Evolutionary conservation across 2,329 filamentous ascomycete species (phyloP), one percentile per base, ranked within the genome.

Genomic region (Cordyceps militaris): DNA sequence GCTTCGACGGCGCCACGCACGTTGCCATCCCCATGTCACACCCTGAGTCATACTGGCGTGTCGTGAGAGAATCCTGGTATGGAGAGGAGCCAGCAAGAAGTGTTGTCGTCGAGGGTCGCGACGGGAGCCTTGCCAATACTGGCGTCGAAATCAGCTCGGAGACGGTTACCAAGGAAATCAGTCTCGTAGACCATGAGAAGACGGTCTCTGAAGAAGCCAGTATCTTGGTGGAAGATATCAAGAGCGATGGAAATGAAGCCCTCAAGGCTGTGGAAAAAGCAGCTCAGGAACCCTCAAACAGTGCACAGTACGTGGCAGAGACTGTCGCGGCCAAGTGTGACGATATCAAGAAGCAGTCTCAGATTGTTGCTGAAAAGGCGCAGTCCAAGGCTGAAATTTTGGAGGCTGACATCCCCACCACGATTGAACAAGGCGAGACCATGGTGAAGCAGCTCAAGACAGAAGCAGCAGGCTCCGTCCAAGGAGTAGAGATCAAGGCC

Each of bases 21-120:
- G 80, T 83, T 24, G 73, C 77, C 19, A 79, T 81, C 59, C 71
- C 74, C 58, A 73, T 75, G 60, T 63, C 64, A 0, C 76, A 83
- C 59, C 67, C 68, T 26, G 66, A 69, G 47, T 69, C 79, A 56
- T 84, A 84, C 63, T 83, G 81, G 81, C 63, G 61, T 4, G 66
- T 73, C 21, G 71, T 83, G 3, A 72, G 63, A 42, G 71, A 76
- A 57, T 72, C 73, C 1, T 84, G 80, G 80, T 66, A 72, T 36
- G 71, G 66, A 47, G 61, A 55, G 21, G 38, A 51, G 46, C 32
- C 38, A 53, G n/a, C 32, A 6, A 26, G 34, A 16, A 34, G 30
- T 21, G 13, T 56, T 34, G 47, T 42, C 19, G 40, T 55, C 14
- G 23, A 43, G 21, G 47, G 32, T 26, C 10, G 11, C 11, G 30